Percentiles rank a stretch among this genome's conserved stretches.
These are phyloP conservation scores for Tuber microsphaerosporum DNA, from an alignment of 495 filamentous ascomycete genomes.

Conservation along the genomic window DNA sequence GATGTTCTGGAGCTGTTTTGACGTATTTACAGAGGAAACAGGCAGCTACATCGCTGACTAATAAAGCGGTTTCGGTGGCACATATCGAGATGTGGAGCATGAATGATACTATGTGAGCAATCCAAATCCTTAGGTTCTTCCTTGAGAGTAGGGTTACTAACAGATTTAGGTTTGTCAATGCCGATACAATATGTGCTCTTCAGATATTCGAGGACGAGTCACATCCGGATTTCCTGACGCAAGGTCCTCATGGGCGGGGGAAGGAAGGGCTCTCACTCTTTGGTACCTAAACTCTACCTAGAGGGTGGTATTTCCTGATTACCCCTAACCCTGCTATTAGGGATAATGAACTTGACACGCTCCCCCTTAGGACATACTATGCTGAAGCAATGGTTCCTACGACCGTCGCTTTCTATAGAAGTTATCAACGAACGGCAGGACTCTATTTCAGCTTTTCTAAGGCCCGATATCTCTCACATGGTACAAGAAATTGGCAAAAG, in stretches of 20 bases:
- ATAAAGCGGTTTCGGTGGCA: slow-evolving; percentile 50
- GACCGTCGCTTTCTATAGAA: slow-evolving; percentile 61
- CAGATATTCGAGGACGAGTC: slow-evolving; percentile 80
- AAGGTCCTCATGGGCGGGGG: slow-evolving; percentile 64
- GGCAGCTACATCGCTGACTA: slow-evolving; percentile 54
- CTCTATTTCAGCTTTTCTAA: slow-evolving; percentile 61
- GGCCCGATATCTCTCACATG: slow-evolving; percentile 58
- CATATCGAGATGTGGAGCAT: slow-evolving; percentile 72
- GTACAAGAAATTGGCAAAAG: slow-evolving; percentile 55
- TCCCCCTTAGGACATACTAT: slow-evolving; percentile 73
- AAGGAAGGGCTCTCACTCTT: slow-evolving; percentile 90
- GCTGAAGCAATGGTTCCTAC: slow-evolving; percentile 76
- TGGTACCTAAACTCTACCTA: slow-evolving; percentile 45
- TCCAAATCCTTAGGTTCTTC: background rate
- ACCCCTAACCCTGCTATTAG: slow-evolving; percentile 38
- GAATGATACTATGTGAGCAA: slow-evolving; percentile 61
- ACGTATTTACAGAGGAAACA: slow-evolving; percentile 67
- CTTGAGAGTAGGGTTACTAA: slow-evolving; percentile 9
- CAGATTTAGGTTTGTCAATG: slow-evolving; percentile 61
- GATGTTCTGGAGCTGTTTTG: slow-evolving; percentile 80
- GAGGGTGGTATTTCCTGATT: slow-evolving; percentile 49
- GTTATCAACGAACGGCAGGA: slow-evolving; percentile 69
- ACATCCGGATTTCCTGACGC: slow-evolving; percentile 76
- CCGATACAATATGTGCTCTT: slow-evolving; percentile 70
- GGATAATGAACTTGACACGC: slow-evolving; percentile 54